A percentile compares a stretch with the other conserved stretches of the same genome.
Conservation (phyloP, 2,329 filamentous ascomycete genomes). For the Neocucurbitaria cava region DNA sequence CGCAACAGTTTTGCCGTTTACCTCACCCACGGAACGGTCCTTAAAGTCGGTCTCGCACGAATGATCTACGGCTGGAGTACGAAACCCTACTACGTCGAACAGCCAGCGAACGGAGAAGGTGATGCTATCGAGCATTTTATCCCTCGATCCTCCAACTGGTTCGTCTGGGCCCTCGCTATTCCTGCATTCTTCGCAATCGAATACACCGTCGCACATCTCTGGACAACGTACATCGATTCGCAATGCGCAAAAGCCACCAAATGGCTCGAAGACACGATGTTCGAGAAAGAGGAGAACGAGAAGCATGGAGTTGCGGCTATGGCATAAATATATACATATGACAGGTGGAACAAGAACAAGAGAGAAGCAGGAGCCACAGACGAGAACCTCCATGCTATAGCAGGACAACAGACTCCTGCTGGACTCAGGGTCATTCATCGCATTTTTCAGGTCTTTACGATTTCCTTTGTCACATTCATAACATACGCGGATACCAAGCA, state of each 20-base stretch:
- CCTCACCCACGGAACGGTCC: slow-evolving; percentile 61
- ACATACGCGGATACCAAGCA: slow-evolving; percentile 3
- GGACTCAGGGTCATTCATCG: neutral
- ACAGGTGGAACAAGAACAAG: neutral
- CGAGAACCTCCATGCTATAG: neutral
- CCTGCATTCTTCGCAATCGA: slow-evolving; percentile 56
- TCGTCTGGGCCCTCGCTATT: slow-evolving; percentile 53
- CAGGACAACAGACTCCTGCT: neutral
- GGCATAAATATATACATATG: slow-evolving; percentile 19
- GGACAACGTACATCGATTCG: slow-evolving; percentile 61
- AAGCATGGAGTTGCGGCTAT: slow-evolving; percentile 37
- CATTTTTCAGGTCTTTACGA: neutral
- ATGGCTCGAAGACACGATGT: slow-evolving; percentile 58
- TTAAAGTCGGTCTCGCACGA: slow-evolving; percentile 60
- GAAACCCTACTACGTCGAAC: slow-evolving; percentile 50
- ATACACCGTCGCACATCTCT: slow-evolving; percentile 57
- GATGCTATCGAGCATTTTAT: slow-evolving; percentile 53
- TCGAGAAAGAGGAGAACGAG: slow-evolving; percentile 53
- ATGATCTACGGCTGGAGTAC: slow-evolving; percentile 61
- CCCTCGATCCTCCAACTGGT: slow-evolving; percentile 47
- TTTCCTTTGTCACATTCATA: neutral
- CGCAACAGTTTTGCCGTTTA: slow-evolving; percentile 64
- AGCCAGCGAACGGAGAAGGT: slow-evolving; percentile 48
- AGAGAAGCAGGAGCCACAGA: neutral
- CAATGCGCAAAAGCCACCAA: slow-evolving; percentile 58